Base-by-base conservation (phyloP, 345 rosid genomes). In the Carallia pectinifolia region DNA sequence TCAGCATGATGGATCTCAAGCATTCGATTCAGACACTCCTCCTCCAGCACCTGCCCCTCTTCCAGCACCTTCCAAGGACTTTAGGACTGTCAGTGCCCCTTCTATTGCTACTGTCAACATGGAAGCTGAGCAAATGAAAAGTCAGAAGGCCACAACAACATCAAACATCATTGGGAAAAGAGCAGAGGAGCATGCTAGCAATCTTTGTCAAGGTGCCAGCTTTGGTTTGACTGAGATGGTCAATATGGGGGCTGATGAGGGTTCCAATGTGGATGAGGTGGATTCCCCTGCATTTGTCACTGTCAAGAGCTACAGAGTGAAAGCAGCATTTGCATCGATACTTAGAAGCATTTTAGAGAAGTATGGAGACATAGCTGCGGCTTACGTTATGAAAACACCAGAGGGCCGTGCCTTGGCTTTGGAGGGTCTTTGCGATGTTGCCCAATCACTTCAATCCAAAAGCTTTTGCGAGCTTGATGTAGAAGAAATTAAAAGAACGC, bases 331-430 rank as follows among this genome's bases (percentile, higher is more conserved):
- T 6, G 63, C 38, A 30, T 40, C 68, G 6, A 40, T 40, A 15
- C 39, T 64, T 31, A 44, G 15, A n/a, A 40, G 17, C 6, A 64
- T 64, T 31, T 8, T 71, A 39, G 23, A 56, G 15, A 30, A 39
- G 34, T 6, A 64, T 54, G 75, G 75, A 64, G 69, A 64, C 54
- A 63, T 71, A 27, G 75, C 58, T 23, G 63, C 68, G 6, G 40
- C 6, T 16, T 56, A 19, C 19, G 1, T 15, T 37, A 53, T 53
- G 54, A 30, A 23, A 10, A 4, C 68, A 37, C 62, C 56, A 15
- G 33, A 64, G 38, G 23, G 30, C 31, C 63, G 74, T 16, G 29
- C 68, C 13, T 2, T 29, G 18, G 56, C 36, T 1, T 64, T 55
- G 69, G 69, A 64, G 47, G 36, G 58, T 2, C n/a, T 71, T 2